phyloP scores from a whole-genome alignment of 2,329 filamentous ascomycete genomes.

The Aspergillus floridensis region DNA sequence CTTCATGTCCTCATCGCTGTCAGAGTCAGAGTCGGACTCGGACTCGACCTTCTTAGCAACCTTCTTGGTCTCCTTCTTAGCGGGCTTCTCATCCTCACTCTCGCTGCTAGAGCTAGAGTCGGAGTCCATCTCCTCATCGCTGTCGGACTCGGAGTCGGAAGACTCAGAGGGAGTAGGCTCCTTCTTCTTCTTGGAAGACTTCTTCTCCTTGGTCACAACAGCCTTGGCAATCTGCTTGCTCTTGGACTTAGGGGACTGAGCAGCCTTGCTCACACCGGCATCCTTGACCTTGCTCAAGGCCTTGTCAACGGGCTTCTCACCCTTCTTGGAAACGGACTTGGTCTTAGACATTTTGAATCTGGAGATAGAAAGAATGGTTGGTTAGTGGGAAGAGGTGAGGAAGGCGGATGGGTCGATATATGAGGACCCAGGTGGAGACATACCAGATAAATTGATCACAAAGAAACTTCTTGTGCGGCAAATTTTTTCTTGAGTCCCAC shows the following conservation, averaged over 20 bases:
- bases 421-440: constrained; percentile 7
- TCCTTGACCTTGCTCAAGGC: constrained; percentile 49
- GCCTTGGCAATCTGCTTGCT: constrained; percentile 46
- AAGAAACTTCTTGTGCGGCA: constrained; percentile 34
- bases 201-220: constrained; percentile 40
- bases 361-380: constrained; percentile 14
- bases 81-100: constrained; percentile 40
- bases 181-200: constrained; percentile 47
- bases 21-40: constrained; percentile 28
- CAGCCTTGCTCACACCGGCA: constrained; percentile 45
- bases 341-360: constrained; percentile 47
- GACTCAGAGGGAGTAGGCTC: constrained; percentile 37
- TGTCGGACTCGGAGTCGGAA: constrained; percentile 34
- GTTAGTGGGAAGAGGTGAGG: background rate
- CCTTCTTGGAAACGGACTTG: constrained; percentile 40
- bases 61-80: constrained; percentile 29
- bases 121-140: constrained; percentile 31
- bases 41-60: constrained; percentile 29
- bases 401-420: background rate
- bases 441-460: constrained; percentile 21
- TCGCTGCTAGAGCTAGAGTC: constrained; percentile 31
- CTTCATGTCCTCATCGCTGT: constrained; percentile 34
- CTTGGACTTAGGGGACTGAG: constrained; percentile 45
- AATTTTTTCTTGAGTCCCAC: constrained; percentile 33
- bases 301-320: constrained; percentile 43